Evolutionary conservation across 148 eudicot species (phyloP), one percentile per base, ranked within the genome.

Genomic region (Salicornia ramosissima): DNA sequence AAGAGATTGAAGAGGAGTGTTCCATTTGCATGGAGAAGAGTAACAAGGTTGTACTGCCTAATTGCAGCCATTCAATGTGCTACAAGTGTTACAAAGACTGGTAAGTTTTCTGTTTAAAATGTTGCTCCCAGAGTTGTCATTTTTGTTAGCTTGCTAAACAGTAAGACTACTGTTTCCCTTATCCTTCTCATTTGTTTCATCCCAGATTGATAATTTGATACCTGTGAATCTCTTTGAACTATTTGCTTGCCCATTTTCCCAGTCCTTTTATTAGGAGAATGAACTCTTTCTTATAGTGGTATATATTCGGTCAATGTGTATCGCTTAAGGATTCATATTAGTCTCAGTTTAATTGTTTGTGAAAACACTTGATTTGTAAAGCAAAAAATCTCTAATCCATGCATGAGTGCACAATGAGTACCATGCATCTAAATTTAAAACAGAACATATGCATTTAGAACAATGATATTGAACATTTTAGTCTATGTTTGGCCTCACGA

Each of bases 1-100:
- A 77, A 16, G 96, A 92, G 76, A 79, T 86, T 59, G 96, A 92
- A 49, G 98, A 86, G 71, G 98, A 92, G 74, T 92, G 97, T 77
- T 91, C 87, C 26, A 90, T 90, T 59, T 92, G 98, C 80, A 82
- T 90, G 94, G 98, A 92, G 81, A 70, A 79, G 64, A 77, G 67
- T 71, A 79, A 75, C 68, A 92, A 86, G 82, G 84, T 86, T 74
- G 86, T 92, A 49, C 77, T 92, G 71, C 98, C 98, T 43, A 73
- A 78, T 67, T 92, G 98, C 87, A 82, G 68, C 60, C 98, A 92
- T 69, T 77, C 90, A 19, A 43, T 90, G 78, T 92, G 98, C 75
- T 74, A 86, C 71, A 90, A 85, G 70, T 92, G 98, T 77, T 92
- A 88, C 72, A 80, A 80, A 59, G 76, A 90, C 72, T 92, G 98